Base-by-base conservation (phyloP, 139 green algal species). In the Auxenochlorella pyrenoidosa region DNA sequence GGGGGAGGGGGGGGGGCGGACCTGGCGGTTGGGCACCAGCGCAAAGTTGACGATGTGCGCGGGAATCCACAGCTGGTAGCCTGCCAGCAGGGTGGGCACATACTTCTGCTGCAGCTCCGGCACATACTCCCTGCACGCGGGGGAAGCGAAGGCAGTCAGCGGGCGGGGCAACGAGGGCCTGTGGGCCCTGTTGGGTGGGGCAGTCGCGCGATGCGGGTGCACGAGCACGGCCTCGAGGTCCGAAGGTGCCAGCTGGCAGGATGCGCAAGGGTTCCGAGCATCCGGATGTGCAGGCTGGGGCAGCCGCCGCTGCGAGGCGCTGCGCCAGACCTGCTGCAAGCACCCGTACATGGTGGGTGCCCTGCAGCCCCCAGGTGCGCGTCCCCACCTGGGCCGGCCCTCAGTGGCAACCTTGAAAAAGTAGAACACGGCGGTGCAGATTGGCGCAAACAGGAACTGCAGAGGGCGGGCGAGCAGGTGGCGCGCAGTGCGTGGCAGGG, bases 341-440 rank as follows among this genome's bases (percentile, higher is more conserved):
- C n/a, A n/a, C n/a, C n/a, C n/a, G n/a, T n/a, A n/a, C n/a, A n/a
- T n/a, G n/a, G n/a, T n/a, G n/a, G 40, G 30, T 10, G 18, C 47
- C 34, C 47, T 68, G 34, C 2, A 41, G 68, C 44, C 28, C 26
- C 15, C 79, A 85, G 63, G 47, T 36, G 30, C 38, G 22, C 75
- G 36, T 21, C n/a, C 24, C 12, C 76, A 89, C 85, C 85, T 72
- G 40, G 76, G 60, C 16, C 85, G 85, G 10, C 76, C 76, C 77
- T 86, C 89, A 10, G 79, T 71, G 18, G 43, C 5, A 13, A 68
- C 41, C 34, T 92, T 92, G 60, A 89, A 92, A 10, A 54, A 76
- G 79, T 94, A 95, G 87, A 94, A 95, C 18, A 93, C 65, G 58
- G 76, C 71, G 32, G 93, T 94, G 86, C 92, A 93, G 16, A 91